Evolutionary conservation across 2,329 filamentous ascomycete genomes (phyloP).

Genomic region (Neoscytalidium dimidiatum): DNA sequence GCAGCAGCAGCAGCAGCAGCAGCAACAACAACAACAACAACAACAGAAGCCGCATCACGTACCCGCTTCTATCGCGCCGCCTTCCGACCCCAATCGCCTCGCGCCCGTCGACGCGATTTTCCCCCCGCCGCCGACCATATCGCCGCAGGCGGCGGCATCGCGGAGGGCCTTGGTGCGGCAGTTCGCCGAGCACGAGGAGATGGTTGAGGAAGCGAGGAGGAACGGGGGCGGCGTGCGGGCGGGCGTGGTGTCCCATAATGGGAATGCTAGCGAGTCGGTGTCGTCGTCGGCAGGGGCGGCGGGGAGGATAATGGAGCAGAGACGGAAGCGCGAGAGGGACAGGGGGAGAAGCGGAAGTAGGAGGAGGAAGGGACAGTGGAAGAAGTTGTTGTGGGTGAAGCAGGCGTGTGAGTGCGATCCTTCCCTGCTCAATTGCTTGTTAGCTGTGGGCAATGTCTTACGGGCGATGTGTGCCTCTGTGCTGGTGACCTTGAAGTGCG

Average conservation of each 20-base stretch:
- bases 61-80: not conserved
- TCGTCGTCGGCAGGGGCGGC: constrained; percentile 30
- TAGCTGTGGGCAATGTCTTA: no score
- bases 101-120: constrained; percentile 84
- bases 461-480: no score
- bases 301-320: constrained; percentile 29
- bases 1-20: not conserved
- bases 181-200: constrained; percentile 42
- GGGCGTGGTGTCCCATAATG: not conserved
- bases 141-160: not conserved
- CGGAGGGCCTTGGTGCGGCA: constrained; percentile 27
- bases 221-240: not conserved
- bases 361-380: constrained; percentile 75
- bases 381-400: constrained; percentile 97
- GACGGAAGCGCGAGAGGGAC: constrained; percentile 50
- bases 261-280: not conserved
- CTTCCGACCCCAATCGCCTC: constrained; percentile 53
- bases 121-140: constrained; percentile 52
- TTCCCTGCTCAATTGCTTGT: not conserved
- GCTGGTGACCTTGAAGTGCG: no score
- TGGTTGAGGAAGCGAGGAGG: not conserved
- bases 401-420: constrained; percentile 70
- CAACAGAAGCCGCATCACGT: not conserved
- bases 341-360: constrained; percentile 66
- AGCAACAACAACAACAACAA: not conserved